Evolutionary conservation across 2,329 filamentous ascomycete species (phyloP).

Genomic region (Penicillium aurantiogriseum): DNA sequence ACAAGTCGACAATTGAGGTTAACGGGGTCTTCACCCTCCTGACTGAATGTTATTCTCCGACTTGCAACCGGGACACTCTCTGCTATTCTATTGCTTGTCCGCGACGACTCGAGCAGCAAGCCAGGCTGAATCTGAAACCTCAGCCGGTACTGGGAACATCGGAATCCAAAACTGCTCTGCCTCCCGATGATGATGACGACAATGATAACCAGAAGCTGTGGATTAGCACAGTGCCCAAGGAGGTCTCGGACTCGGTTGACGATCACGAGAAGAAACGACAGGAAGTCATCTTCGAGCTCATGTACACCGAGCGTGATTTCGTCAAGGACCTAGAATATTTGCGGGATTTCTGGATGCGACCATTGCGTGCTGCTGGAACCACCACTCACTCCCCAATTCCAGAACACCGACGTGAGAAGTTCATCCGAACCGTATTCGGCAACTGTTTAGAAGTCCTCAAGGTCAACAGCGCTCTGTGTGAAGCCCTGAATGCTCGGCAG

Average conservation of each 20-base stretch:
- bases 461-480: constrained; percentile 85
- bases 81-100: constrained; percentile 99
- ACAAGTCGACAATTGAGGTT: constrained; percentile 69
- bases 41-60: constrained; percentile 97
- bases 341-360: constrained; percentile 97
- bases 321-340: constrained; percentile 98
- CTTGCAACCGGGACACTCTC: constrained; percentile 89
- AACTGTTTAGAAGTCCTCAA: constrained; percentile 93
- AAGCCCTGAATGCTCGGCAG: constrained; percentile 83
- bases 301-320: constrained; percentile 98
- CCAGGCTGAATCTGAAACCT: constrained; percentile 87
- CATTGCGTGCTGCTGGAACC: constrained; percentile 70
- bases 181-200: constrained; percentile 71
- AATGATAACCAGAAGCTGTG: constrained; percentile 96
- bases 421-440: constrained; percentile 91
- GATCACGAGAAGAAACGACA: constrained; percentile 96
- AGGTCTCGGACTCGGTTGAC: constrained; percentile 82
- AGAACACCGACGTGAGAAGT: constrained; percentile 79
- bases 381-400: constrained; percentile 76
- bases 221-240: constrained; percentile 98
- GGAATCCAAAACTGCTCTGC: constrained; percentile 65
- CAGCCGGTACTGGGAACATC: constrained; percentile 79
- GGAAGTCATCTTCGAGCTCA: constrained; percentile 96
- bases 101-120: constrained; percentile 88
- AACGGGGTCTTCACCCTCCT: constrained; percentile 96